Conservation (phyloP, 2,329 filamentous ascomycete genomes). For the Pseudopyrenochaeta lycopersici region DNA sequence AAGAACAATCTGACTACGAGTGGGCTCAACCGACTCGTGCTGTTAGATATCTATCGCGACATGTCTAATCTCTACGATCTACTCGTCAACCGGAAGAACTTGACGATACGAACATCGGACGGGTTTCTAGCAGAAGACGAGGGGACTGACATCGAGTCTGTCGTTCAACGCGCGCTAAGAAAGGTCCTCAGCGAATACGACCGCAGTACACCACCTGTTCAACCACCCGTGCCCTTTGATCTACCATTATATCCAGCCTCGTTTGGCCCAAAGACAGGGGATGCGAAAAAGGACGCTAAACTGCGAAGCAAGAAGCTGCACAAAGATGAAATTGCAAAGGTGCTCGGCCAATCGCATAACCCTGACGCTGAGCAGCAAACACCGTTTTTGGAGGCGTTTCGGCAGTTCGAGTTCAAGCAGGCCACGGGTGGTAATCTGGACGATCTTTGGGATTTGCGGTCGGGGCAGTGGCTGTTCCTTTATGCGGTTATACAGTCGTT, state of each 20-base stretch:
- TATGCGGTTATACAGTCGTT: conserved; percentile 81
- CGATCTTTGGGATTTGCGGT: conserved; percentile 75
- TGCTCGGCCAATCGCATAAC: conserved; percentile 85
- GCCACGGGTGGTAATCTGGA: conserved; percentile 69
- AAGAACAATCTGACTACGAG: conserved; percentile 89
- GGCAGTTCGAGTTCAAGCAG: conserved; percentile 74
- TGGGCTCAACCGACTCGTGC: conserved; percentile 84
- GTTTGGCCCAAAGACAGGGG: conserved; percentile 69
- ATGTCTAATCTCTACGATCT: conserved; percentile 88
- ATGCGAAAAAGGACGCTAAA: conserved; percentile 78
- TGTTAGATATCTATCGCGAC: conserved; percentile 85
- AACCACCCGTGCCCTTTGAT: conserved; percentile 92
- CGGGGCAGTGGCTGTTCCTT: conserved; percentile 83
- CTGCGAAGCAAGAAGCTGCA: conserved; percentile 76
- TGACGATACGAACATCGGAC: conserved; percentile 82
- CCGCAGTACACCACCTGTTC: conserved; percentile 84
- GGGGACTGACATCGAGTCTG: conserved; percentile 63
- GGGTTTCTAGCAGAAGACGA: conserved; percentile 67
- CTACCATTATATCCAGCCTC: conserved; percentile 79
- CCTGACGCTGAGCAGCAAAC: conserved; percentile 69
- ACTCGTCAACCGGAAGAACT: conserved; percentile 78
- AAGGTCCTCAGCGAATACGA: conserved; percentile 89
- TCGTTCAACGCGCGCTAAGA: conserved; percentile 72
- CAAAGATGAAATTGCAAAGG: conserved; percentile 77
- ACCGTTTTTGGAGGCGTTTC: conserved; percentile 75